Evolutionary conservation across 2,329 filamentous ascomycete species (phyloP).

Genomic region (Hypocrella siamensis): DNA sequence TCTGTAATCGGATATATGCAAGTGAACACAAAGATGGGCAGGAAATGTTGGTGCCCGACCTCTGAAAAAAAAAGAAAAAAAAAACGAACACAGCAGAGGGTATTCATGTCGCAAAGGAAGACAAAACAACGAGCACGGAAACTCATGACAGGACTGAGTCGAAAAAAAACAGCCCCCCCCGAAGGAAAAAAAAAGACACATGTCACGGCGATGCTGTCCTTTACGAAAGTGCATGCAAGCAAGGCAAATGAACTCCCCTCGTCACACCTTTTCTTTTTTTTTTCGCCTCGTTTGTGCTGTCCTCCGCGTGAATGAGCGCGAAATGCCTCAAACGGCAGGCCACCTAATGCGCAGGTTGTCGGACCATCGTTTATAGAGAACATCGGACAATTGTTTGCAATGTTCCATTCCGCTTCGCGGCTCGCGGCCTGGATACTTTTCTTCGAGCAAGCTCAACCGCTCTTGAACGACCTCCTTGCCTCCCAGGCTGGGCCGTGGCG

Average conservation of each 20-base stretch:
- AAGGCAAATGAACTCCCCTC: not conserved
- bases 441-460: conserved; percentile 29
- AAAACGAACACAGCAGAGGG: conserved; percentile 7
- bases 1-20: no score
- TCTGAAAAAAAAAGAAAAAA: no score
- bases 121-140: conserved; percentile 1
- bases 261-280: not conserved
- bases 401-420: conserved; percentile 71
- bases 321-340: conserved; percentile 24
- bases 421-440: conserved; percentile 38
- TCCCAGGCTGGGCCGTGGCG: conserved; percentile 17
- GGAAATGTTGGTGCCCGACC: no score
- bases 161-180: not conserved
- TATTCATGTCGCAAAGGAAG: conserved; percentile 4
- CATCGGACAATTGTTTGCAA: conserved; percentile 74
- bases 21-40: not conserved
- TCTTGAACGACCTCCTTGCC: conserved; percentile 32
- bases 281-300: not conserved
- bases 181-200: conserved; percentile 1
- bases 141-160: no score
- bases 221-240: no score
- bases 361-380: conserved; percentile 81
- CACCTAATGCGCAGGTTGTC: conserved; percentile 65
- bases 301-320: not conserved
- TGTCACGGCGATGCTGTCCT: not conserved